Conservation (phyloP, 176 grass and related monocot species). For the Musa itinerans region DNA sequence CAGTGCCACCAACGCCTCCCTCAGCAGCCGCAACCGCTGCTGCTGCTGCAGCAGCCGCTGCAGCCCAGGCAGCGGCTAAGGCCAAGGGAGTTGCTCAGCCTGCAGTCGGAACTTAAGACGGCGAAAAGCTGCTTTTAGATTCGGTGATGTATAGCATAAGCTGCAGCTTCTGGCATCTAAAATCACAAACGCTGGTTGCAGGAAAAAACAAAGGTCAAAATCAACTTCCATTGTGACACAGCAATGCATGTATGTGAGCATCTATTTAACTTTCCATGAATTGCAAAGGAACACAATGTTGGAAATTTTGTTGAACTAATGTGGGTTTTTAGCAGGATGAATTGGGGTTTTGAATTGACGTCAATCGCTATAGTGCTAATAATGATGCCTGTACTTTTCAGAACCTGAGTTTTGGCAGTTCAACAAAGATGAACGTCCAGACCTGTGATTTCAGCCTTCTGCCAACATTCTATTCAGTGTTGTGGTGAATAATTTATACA, state of each 20-base stretch:
- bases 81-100: slow-evolving; percentile 54
- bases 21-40: slow-evolving; percentile 25
- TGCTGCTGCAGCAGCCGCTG: slow-evolving; percentile 33
- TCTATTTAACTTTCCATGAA: background rate
- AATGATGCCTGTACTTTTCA: too few relatives aligned
- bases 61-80: slow-evolving; percentile 54
- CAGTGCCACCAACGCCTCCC: slow-evolving; percentile 20
- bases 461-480: too few relatives aligned
- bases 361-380: too few relatives aligned
- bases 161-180: background rate
- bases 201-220: background rate
- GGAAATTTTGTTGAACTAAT: background rate
- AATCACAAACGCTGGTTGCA: background rate
- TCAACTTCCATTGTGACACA: background rate
- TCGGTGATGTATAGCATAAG: background rate
- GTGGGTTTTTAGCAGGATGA: background rate
- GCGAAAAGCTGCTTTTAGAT: background rate
- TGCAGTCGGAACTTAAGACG: slow-evolving; percentile 56
- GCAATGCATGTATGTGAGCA: background rate
- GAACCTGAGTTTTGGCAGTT: too few relatives aligned
- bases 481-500: too few relatives aligned
- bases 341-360: too few relatives aligned
- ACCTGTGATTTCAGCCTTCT: too few relatives aligned
- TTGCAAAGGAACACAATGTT: background rate
- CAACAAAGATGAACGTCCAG: too few relatives aligned